Conservation (phyloP, 2,329 filamentous ascomycete genomes). For the Fusarium marasasianum region DNA sequence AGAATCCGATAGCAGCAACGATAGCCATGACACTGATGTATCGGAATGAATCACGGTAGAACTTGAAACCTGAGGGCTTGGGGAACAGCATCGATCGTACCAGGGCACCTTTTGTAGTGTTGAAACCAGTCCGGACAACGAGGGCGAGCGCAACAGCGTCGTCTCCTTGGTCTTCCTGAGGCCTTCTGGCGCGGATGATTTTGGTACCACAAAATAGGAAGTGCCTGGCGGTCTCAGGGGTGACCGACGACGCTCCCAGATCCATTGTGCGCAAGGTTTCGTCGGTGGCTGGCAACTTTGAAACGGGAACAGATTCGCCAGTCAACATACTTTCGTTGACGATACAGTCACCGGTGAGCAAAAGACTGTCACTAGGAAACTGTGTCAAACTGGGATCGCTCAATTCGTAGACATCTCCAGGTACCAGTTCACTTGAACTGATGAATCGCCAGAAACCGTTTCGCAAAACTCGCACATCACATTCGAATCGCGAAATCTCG, state of each 20-base stretch:
- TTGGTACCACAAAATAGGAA: slow-evolving; percentile 96
- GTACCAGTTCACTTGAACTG: slow-evolving; percentile 86
- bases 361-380: slow-evolving; percentile 90
- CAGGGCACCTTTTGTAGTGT: slow-evolving; percentile 94
- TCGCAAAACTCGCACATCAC: slow-evolving; percentile 90
- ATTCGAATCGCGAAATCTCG: slow-evolving; percentile 94
- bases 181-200: slow-evolving; percentile 88
- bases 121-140: slow-evolving; percentile 93
- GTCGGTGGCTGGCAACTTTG: slow-evolving; percentile 85
- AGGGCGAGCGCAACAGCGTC: slow-evolving; percentile 92
- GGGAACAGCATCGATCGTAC: slow-evolving; percentile 99
- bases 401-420: slow-evolving; percentile 95
- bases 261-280: slow-evolving; percentile 81
- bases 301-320: slow-evolving; percentile 95
- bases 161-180: slow-evolving; percentile 84
- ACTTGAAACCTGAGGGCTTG: slow-evolving; percentile 98
- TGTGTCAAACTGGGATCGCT: slow-evolving; percentile 90
- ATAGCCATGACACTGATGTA: slow-evolving; percentile 97
- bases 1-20: slow-evolving; percentile 86
- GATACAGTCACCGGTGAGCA: slow-evolving; percentile 94
- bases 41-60: slow-evolving; percentile 96
- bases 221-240: slow-evolving; percentile 84
- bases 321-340: slow-evolving; percentile 99
- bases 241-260: slow-evolving; percentile 81
- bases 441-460: slow-evolving; percentile 96